phyloP scores from a whole-genome alignment of 2,329 filamentous ascomycete genomes.

The Paraphoma sp. region DNA sequence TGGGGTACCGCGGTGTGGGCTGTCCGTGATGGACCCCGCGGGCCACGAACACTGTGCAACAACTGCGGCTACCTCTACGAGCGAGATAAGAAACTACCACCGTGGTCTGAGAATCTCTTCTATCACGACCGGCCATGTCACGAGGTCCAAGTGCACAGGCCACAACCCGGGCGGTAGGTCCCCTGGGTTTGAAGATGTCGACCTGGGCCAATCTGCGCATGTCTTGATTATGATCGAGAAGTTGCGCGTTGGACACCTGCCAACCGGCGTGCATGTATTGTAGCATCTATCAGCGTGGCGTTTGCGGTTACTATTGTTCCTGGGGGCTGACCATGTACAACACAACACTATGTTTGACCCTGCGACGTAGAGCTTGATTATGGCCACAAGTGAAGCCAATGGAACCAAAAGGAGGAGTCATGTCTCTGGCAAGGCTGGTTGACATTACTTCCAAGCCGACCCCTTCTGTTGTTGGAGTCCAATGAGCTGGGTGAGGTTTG shows the following conservation, averaged over 20 bases:
- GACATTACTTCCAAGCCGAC: background rate
- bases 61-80: constrained; percentile 93
- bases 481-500: background rate
- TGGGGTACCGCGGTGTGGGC: constrained; percentile 94
- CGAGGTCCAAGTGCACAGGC: constrained; percentile 28
- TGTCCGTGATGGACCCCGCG: constrained; percentile 86
- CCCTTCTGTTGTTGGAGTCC: background rate
- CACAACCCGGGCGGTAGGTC: constrained; percentile 17
- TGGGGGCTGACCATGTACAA: background rate
- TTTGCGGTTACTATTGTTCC: constrained; percentile 9
- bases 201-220: background rate
- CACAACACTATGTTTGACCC: background rate
- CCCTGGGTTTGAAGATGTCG: background rate
- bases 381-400: background rate
- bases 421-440: background rate
- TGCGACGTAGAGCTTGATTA: background rate
- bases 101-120: constrained; percentile 77
- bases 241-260: background rate
- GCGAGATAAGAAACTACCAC: constrained; percentile 81
- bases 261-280: background rate
- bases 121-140: constrained; percentile 47
- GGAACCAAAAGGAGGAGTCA: background rate
- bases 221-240: background rate
- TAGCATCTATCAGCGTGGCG: constrained; percentile 34
- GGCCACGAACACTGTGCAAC: constrained; percentile 84